A percentile compares a stretch with the other conserved stretches of the same genome.
phyloP scores from a whole-genome alignment of 2,329 filamentous ascomycete genomes.

The Fusarium proliferatum region DNA sequence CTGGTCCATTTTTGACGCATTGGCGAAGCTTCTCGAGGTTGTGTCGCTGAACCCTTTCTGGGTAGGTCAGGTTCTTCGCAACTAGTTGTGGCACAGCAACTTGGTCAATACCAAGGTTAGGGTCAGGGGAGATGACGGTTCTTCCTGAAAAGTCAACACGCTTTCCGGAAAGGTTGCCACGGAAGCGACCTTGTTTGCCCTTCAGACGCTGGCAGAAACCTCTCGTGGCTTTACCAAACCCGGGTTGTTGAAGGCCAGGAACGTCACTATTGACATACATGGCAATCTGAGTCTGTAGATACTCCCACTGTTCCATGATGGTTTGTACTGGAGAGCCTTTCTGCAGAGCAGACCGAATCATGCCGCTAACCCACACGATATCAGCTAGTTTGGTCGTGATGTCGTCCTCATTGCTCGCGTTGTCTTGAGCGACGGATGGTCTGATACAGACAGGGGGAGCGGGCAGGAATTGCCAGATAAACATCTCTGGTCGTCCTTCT shows the following conservation, averaged over 20 bases:
- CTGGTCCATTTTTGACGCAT: slow-evolving; percentile 79
- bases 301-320: slow-evolving; percentile 99
- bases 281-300: slow-evolving; percentile 91
- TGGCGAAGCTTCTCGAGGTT: slow-evolving; percentile 85
- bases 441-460: slow-evolving; percentile 94
- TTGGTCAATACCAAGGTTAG: slow-evolving; percentile 91
- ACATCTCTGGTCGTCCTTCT: slow-evolving; percentile 93
- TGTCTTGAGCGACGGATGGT: slow-evolving; percentile 93
- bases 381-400: slow-evolving; percentile 97
- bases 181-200: slow-evolving; percentile 96
- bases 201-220: slow-evolving; percentile 96
- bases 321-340: slow-evolving; percentile 88
- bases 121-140: slow-evolving; percentile 97
- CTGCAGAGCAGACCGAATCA: slow-evolving; percentile 83
- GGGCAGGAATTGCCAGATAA: slow-evolving; percentile 96
- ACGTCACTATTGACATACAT: slow-evolving; percentile 99
- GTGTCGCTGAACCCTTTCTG: slow-evolving; percentile 84
- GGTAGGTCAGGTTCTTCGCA: slow-evolving; percentile 97
- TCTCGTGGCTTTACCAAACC: slow-evolving; percentile 87
- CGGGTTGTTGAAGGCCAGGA: slow-evolving; percentile 88
- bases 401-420: slow-evolving; percentile 94
- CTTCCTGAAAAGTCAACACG: slow-evolving; percentile 98
- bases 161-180: slow-evolving; percentile 96
- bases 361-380: slow-evolving; percentile 90
- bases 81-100: slow-evolving; percentile 92